Evolutionary conservation across 345 rosid genomes (phyloP).

Genomic region (Bruguiera sexangula): DNA sequence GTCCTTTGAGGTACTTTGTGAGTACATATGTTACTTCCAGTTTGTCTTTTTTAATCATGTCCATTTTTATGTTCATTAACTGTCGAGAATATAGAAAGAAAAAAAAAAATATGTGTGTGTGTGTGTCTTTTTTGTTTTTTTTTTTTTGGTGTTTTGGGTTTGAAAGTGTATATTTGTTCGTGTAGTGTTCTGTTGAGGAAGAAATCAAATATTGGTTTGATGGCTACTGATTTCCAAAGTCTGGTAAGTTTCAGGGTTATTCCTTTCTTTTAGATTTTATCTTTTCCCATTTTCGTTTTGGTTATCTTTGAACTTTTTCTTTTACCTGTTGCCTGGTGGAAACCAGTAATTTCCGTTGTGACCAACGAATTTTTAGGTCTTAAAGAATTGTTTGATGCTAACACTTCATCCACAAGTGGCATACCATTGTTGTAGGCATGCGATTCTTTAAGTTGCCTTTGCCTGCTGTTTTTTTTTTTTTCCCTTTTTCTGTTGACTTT

Average conservation of each 20-base stretch:
- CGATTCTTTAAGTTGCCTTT: background rate
- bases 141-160: background rate
- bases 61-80: background rate
- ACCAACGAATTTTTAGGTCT: too few relatives aligned
- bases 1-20: constrained; percentile 58
- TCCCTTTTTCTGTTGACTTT: background rate
- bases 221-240: constrained; percentile 65
- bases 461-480: background rate
- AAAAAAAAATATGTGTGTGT: too few relatives aligned
- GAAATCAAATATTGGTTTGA: constrained; percentile 54
- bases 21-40: background rate
- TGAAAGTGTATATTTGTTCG: constrained; percentile 4
- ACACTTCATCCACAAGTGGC: too few relatives aligned
- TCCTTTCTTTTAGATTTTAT: background rate
- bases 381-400: too few relatives aligned
- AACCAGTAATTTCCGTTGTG: too few relatives aligned
- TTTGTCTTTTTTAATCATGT: background rate
- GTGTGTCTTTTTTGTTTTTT: too few relatives aligned
- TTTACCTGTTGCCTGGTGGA: background rate
- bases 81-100: too few relatives aligned
- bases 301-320: background rate
- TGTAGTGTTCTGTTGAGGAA: constrained; percentile 76
- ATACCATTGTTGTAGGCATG: too few relatives aligned
- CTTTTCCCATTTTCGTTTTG: background rate
- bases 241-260: constrained; percentile 42